Conservation (phyloP, 2,329 filamentous ascomycete species). For the Aspergillus thermomutatus region DNA sequence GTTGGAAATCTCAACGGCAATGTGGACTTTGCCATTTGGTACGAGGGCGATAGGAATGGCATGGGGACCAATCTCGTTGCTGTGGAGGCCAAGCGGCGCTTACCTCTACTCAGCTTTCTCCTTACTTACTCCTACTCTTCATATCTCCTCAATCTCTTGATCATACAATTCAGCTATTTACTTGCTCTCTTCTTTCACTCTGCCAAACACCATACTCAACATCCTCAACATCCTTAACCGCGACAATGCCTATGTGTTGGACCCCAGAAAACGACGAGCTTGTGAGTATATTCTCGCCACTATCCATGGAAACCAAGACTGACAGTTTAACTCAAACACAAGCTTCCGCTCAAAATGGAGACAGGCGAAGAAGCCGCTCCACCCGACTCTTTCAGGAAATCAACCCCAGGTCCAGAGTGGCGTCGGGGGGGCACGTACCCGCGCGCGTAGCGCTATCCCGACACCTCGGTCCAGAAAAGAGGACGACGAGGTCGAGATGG, state of each 20-base stretch:
- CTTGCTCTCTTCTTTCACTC: background rate
- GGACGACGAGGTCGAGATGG: too few species aligned
- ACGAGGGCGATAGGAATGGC: too few species aligned
- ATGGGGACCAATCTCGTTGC: too few species aligned
- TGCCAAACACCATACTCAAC: background rate
- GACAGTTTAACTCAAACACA: background rate
- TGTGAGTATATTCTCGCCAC: slow-evolving; percentile 20
- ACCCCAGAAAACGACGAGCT: slow-evolving; percentile 35
- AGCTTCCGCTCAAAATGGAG: slow-evolving; percentile 43
- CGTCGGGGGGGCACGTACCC: too few species aligned
- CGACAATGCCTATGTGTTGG: slow-evolving; percentile 37
- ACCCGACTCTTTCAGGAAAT: too few species aligned
- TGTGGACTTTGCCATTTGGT: too few species aligned
- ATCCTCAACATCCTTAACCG: background rate
- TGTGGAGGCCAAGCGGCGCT: too few species aligned
- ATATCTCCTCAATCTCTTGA: background rate
- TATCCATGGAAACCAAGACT: background rate
- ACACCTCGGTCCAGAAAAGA: too few species aligned
- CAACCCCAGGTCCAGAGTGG: too few species aligned
- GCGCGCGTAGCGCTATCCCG: too few species aligned
- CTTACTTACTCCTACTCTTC: background rate
- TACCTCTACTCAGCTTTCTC: background rate
- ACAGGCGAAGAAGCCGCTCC: too few species aligned
- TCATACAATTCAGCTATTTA: background rate
- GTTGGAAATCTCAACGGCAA: too few species aligned